Evolutionary conservation across 352 stramenopile genomes (phyloP), one percentile per base, ranked within the genome.

Genomic region (Globisporangium echinulatum): DNA sequence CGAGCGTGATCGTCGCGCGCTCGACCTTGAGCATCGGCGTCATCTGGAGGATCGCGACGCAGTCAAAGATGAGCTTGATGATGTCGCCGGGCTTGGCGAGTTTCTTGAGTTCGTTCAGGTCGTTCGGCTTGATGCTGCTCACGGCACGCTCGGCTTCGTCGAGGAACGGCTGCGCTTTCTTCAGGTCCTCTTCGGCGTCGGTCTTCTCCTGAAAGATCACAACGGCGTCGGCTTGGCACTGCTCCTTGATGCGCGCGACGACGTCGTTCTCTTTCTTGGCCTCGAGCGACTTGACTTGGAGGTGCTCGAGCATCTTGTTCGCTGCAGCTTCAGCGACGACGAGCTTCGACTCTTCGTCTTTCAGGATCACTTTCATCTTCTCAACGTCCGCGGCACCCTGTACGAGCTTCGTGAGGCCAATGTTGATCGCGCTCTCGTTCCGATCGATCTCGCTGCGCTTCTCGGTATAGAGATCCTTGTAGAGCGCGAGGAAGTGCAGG

Each of bases 11-110:
- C 7, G 64, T 62, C 4, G 71, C 57, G 13, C 81, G 79, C 61
- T 92, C 80, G 0, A 90, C 69, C 57, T 88, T 88, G 14, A 87
- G 60, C 48, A 97, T 56, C 15, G 83, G 86, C 49, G 79, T 79
- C 81, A 96, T 95, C 59, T 96, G 87, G 52, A 97, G 64, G 13
- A 97, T 76, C 7, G 77, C 73, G 0, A 97, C 90, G 57, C 87
- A 92, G 71, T 97, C 91, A 59, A 97, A 97, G 52, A 97, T 96
- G 5, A 97, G 69, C 49, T 96, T 96, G 71, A 97, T 97, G 49
- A 97, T 92, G 54, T 97, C 87, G 0, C 82, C 82, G 0, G 90
- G 89, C 61, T 96, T 97, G 7, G 82, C 75, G 11, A 97, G 70
- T 54, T 96, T 97, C 66, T 97, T 97, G 17, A 97, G 70, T 61